Evolutionary conservation across 257 asterid species (phyloP).

Genomic region (Ehretia macrophylla): DNA sequence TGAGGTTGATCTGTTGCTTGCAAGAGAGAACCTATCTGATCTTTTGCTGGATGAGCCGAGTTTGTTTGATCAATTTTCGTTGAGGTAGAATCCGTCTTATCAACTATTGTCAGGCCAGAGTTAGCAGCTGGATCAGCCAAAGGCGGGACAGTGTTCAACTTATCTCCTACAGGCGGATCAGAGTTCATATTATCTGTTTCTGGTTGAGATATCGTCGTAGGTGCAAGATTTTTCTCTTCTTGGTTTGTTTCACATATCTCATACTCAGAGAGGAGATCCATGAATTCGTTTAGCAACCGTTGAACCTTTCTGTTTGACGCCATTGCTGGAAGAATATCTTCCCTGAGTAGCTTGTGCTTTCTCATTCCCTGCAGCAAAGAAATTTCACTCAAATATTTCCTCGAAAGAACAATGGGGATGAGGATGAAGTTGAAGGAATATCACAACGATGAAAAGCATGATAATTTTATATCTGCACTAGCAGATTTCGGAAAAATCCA

Average conservation of each 20-base stretch:
- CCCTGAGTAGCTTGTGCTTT: slow-evolving; percentile 88
- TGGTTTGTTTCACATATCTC: slow-evolving; percentile 31
- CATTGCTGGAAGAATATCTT: slow-evolving; percentile 98
- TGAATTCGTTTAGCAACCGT: slow-evolving; percentile 78
- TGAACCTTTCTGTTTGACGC: slow-evolving; percentile 93
- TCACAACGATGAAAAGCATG: too few species aligned
- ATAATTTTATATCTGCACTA: too few species aligned
- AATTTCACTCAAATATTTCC: background rate
- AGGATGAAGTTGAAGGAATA: slow-evolving; percentile 1
- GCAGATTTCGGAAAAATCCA: too few species aligned
- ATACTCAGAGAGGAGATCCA: slow-evolving; percentile 75
- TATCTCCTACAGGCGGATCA: slow-evolving; percentile 24
- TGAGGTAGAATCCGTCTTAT: slow-evolving; percentile 22
- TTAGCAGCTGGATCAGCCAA: slow-evolving; percentile 16
- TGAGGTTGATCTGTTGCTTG: slow-evolving; percentile 22
- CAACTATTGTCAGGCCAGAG: slow-evolving; percentile 19
- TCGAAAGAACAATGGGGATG: too few species aligned
- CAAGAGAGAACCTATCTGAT: slow-evolving; percentile 20
- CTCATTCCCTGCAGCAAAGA: slow-evolving; percentile 65
- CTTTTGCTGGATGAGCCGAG: slow-evolving; percentile 12
- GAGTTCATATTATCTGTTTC: slow-evolving; percentile 31
- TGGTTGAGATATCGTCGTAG: slow-evolving; percentile 20
- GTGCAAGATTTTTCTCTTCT: slow-evolving; percentile 19
- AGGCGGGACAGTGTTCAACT: slow-evolving; percentile 16
- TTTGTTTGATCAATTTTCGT: slow-evolving; percentile 33